phyloP scores from a whole-genome alignment of 345 rosid genomes.

The Citrus inodora region DNA sequence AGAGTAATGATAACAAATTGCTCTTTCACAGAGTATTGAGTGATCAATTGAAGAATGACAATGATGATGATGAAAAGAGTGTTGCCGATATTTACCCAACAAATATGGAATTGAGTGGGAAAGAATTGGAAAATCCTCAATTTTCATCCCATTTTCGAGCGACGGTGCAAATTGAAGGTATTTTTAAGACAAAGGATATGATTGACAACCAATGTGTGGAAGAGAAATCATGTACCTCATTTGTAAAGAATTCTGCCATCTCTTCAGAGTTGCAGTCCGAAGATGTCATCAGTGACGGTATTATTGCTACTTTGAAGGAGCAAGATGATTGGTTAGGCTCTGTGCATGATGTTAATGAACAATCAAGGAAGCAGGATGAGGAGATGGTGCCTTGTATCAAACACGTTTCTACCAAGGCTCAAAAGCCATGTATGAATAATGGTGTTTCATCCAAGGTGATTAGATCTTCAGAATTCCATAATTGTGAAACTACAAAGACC shows the following conservation, averaged over 20 bases:
- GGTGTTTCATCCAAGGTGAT: conserved; percentile 9
- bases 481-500: neutral
- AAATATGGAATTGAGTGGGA: conserved; percentile 11
- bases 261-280: conserved; percentile 16
- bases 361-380: conserved; percentile 18
- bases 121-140: conserved; percentile 10
- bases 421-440: conserved; percentile 8
- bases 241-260: conserved; percentile 1
- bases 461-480: conserved; percentile 19
- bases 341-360: conserved; percentile 11
- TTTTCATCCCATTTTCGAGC: conserved; percentile 6
- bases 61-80: conserved; percentile 13
- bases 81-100: conserved; percentile 7
- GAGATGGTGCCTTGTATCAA: conserved; percentile 15
- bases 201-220: conserved; percentile 11
- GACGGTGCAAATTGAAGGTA: conserved; percentile 12
- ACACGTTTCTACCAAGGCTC: conserved; percentile 11
- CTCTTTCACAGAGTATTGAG: conserved; percentile 9
- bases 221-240: neutral
- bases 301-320: conserved; percentile 13
- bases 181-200: conserved; percentile 13
- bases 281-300: conserved; percentile 1
- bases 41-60: conserved; percentile 19
- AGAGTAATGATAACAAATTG: conserved; percentile 24
- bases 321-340: conserved; percentile 9